Evolutionary conservation across 2,329 filamentous ascomycete species (phyloP), one percentile per base, ranked within the genome.

Genomic region (Paracorniculantispora psalliotae): DNA sequence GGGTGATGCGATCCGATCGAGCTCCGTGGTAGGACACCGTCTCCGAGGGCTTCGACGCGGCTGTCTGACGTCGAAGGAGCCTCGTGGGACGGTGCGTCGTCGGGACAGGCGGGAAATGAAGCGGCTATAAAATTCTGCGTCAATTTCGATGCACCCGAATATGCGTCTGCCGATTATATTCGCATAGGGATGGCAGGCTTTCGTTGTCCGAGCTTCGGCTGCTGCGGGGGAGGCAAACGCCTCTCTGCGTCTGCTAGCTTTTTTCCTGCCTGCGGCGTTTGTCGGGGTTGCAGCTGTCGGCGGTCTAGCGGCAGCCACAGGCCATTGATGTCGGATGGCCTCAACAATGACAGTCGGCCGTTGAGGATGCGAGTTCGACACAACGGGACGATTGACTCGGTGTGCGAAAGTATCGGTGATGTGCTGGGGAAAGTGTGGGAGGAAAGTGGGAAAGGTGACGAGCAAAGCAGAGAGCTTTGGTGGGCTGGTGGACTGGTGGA

Each of bases 261-360:
- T 44, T 25, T 59, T 56, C 43, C 17, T 44, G 65, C 62, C 66
- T 63, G 66, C 72, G 66, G 77, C 72, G 77, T 78, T 78, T 81
- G 25, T 10, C 13, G 25, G 25, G 21, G 33, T 73, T 73, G 69
- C 72, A 74, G 71, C 65, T n/a, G n/a, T n/a, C n/a, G n/a, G n/a
- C n/a, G n/a, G n/a, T 68, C 77, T 83, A 84, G 71, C 78, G 76
- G 73, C 78, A 78, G 75, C 78, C 74, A 72, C 77, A 75, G 79
- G 77, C 78, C 82, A 85, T 85, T 81, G 79, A 77, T 2, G 41
- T 17, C 53, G 15, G 15, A 13, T 8, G 17, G 9, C 19, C n/a
- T n/a, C n/a, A n/a, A n/a, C n/a, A n/a, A n/a, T n/a, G n/a, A n/a
- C n/a, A n/a, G n/a, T n/a, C n/a, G n/a, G n/a, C n/a, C n/a, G n/a